A percentile compares a stretch with the other conserved stretches of the same genome.
Conservation (phyloP, 768 basidiomycete genomes). For the Boletus sp. region DNA sequence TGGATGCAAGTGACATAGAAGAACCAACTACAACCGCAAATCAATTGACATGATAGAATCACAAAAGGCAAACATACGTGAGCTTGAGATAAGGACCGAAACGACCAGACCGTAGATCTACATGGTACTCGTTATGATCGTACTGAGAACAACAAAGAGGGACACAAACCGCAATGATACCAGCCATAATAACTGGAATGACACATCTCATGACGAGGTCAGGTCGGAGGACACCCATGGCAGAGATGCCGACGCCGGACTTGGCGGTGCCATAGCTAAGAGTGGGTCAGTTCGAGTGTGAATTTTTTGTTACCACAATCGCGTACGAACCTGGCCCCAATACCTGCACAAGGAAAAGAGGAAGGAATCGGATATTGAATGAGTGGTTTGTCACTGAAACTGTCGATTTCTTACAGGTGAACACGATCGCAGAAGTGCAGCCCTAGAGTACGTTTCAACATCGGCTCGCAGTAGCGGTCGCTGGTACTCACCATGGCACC, state of each 20-base stretch:
- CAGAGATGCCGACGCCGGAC: constrained; percentile 95
- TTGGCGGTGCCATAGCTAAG: constrained; percentile 98
- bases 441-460: constrained; percentile 52
- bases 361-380: background rate
- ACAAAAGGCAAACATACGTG: constrained; percentile 54
- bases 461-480: background rate
- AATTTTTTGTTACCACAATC: background rate
- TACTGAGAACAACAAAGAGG: background rate
- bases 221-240: constrained; percentile 96
- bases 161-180: constrained; percentile 94
- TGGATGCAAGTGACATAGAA: constrained; percentile 87
- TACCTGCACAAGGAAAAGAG: constrained; percentile 46
- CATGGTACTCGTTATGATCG: background rate
- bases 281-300: background rate
- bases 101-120: constrained; percentile 98
- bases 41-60: background rate
- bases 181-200: constrained; percentile 98
- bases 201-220: constrained; percentile 99
- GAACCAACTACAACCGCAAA: constrained; percentile 49
- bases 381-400: background rate
- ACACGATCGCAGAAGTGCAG: constrained; percentile 94
- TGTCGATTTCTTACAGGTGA: constrained; percentile 73
- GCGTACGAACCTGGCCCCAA: constrained; percentile 73
- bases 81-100: constrained; percentile 90
- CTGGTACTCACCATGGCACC: constrained; percentile 78